Conservation (phyloP, 148 eudicot species). For the Arctostaphylos glauca region DNA sequence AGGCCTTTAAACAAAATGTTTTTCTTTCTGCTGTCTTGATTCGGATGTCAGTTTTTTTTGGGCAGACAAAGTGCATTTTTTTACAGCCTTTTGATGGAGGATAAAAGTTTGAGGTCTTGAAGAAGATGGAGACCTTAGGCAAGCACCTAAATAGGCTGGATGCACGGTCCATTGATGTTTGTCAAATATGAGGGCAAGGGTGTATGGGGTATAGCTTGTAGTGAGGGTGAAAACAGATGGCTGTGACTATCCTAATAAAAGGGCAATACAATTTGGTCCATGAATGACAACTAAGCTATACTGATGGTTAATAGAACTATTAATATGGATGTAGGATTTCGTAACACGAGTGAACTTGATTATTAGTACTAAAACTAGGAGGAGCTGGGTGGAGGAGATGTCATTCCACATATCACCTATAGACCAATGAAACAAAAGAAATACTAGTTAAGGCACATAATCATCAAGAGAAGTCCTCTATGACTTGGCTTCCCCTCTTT, state of each 20-base stretch:
- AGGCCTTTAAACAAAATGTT: neutral
- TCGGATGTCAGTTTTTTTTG: too few relatives aligned
- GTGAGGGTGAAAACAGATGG: neutral
- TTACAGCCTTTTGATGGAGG: too few relatives aligned
- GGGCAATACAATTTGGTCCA: neutral
- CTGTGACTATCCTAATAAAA: neutral
- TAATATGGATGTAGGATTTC: neutral
- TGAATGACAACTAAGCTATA: neutral
- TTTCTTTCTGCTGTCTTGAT: neutral
- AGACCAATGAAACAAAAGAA: neutral
- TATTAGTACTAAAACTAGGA: neutral
- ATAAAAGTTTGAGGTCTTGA: too few relatives aligned
- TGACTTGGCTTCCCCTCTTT: neutral
- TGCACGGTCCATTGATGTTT: neutral
- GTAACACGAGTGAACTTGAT: neutral
- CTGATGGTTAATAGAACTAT: neutral
- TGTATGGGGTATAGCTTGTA: neutral
- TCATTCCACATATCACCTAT: neutral
- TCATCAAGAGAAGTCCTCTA: neutral
- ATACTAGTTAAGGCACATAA: neutral
- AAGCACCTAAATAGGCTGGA: neutral
- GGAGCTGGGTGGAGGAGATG: neutral
- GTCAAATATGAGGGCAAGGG: neutral
- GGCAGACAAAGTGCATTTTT: too few relatives aligned
- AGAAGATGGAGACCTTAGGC: neutral